These are phyloP conservation scores for Bidens hawaiensis DNA, from an alignment of 140 eudicot genomes.

Conservation along the genomic window DNA sequence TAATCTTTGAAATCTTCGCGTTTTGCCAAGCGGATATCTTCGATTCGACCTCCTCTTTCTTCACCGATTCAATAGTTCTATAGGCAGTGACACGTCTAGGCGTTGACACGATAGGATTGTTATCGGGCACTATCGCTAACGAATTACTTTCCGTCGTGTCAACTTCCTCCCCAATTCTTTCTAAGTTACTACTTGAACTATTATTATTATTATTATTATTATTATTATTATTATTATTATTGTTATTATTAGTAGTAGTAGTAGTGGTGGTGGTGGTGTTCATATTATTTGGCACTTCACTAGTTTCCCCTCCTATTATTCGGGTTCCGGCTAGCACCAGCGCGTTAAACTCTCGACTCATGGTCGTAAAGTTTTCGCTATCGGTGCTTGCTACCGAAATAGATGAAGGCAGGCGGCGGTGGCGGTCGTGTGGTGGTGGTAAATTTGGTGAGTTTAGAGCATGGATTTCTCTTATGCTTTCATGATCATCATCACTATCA, in stretches of 20 bases:
- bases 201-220: slow-evolving; percentile 10
- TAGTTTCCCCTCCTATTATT: slow-evolving; percentile 36
- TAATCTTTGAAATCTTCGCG: slow-evolving; percentile 76
- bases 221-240: too few species aligned
- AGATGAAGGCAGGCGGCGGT: slow-evolving; percentile 45
- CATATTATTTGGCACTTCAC: slow-evolving; percentile 14
- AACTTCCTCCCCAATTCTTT: slow-evolving; percentile 63
- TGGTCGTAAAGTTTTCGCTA: slow-evolving; percentile 62
- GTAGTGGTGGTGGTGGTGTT: too few species aligned
- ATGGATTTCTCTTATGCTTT: slow-evolving; percentile 65
- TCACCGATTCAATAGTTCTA: slow-evolving; percentile 48
- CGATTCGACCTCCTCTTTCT: slow-evolving; percentile 78
- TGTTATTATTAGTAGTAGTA: neutral
- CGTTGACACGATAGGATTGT: slow-evolving; percentile 46
- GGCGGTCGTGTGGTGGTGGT: slow-evolving; percentile 35
- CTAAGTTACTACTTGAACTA: slow-evolving; percentile 30
- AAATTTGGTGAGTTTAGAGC: slow-evolving; percentile 59
- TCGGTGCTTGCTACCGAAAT: slow-evolving; percentile 42
- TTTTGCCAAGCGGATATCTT: slow-evolving; percentile 90
- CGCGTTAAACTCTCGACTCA: slow-evolving; percentile 88
- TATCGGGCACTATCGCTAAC: slow-evolving; percentile 29
- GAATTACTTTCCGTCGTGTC: slow-evolving; percentile 47
- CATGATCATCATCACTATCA: slow-evolving; percentile 25
- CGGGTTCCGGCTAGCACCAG: slow-evolving; percentile 70
- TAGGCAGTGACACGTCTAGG: slow-evolving; percentile 4